Conservation (phyloP, 1,139 yeast species). For the Saccharomycopsis hybrid region DNA sequence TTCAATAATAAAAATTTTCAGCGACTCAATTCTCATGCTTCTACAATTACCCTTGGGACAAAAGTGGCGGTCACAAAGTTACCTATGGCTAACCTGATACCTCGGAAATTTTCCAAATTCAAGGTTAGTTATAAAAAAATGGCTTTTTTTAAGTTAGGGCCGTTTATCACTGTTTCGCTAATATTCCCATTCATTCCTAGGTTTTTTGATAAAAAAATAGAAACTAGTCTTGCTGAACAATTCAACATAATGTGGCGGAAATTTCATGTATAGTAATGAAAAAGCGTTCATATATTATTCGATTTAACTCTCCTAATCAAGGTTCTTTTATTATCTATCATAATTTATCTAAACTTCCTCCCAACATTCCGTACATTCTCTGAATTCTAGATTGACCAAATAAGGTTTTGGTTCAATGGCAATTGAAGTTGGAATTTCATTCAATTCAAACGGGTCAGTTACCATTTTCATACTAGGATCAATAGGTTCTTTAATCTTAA, state of each 20-base stretch:
- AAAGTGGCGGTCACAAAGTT: too few species aligned
- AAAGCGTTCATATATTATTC: too few species aligned
- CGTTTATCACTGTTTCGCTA: conserved; percentile 12
- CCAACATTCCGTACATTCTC: background rate
- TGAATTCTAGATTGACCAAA: conserved; percentile 29
- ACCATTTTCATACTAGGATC: conserved; percentile 33
- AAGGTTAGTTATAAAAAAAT: background rate
- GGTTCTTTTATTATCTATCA: too few species aligned
- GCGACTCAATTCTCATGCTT: background rate
- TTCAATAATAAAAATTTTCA: conserved; percentile 4
- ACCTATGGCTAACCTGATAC: too few species aligned
- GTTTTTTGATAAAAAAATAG: conserved; percentile 5
- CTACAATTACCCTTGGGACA: background rate
- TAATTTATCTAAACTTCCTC: too few species aligned
- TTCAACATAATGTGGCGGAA: too few species aligned
- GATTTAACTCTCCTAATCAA: too few species aligned
- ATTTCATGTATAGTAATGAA: too few species aligned
- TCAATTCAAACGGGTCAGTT: conserved; percentile 43
- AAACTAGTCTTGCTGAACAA: background rate
- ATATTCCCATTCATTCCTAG: conserved; percentile 14
- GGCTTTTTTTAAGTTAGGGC: conserved; percentile 7
- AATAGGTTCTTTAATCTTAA: conserved; percentile 37
- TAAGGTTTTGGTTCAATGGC: conserved; percentile 53
- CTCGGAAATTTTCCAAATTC: too few species aligned
- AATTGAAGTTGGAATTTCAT: conserved; percentile 45